Evolutionary conservation across 805 yeast species (phyloP), one percentile per base, ranked within the genome.

Genomic region (Candida tammaniensis): DNA sequence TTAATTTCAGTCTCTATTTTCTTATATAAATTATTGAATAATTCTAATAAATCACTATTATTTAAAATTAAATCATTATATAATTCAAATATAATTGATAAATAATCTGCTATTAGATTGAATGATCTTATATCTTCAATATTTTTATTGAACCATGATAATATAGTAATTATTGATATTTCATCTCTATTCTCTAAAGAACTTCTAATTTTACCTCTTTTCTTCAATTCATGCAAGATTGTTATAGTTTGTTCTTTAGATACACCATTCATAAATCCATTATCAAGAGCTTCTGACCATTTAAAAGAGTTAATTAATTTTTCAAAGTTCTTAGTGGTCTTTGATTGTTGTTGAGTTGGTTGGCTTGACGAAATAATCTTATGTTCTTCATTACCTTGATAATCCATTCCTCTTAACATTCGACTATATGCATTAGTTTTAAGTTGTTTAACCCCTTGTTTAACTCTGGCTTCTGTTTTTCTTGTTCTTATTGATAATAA

Each of bases 241-340:
- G 95, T 82, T 6, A 86, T 66, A 0, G 95, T 85, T 40, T 81
- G 70, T 49, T 89, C 96, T 38, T 80, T 77, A 1, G 91, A 78
- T 55, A 81, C 72, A 9, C 95, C 96, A 2, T 82, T 74, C 10
- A 76, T 68, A 43, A 91, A 80, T 1, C 96, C 97, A 39, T 81
- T 72, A 56, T 91, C 96, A 27, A 93, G 70, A 4, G 98, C 97
- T 46, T 89, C 97, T 3, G 80, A 57, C 96, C 98, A 93, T 53
- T 83, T 78, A 69, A 93, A 93, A 17, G 84, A 84, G 53, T 86
- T 85, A 42, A 93, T 70, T 50, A 83, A 82, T 52, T 74, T 82
- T 58, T 93, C 98, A 53, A 82, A 91, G 30, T 78, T 82, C 57
- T 82, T 82, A 38, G 87, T 70, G 53, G 83, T 84, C 57, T 81